phyloP scores from a whole-genome alignment of 257 asterid species.

The Forsythia viridissima region DNA sequence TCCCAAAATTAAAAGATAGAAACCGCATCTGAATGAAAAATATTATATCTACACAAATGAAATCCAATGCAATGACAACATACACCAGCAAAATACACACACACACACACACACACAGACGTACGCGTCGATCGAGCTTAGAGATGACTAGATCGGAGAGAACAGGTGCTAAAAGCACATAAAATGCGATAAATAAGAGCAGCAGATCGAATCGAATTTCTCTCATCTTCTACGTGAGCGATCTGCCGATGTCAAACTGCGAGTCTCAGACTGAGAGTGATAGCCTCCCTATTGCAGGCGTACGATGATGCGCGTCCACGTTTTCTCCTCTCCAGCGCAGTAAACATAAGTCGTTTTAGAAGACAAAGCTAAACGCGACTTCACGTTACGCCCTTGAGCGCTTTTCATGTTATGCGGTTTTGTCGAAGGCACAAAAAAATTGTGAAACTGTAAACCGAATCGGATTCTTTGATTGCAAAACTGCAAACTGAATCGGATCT shows the following conservation, averaged over 20 bases:
- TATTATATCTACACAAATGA: background rate
- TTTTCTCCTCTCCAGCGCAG: background rate
- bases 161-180: constrained; percentile 39
- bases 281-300: background rate
- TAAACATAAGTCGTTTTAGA: background rate
- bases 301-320: background rate
- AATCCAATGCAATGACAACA: background rate
- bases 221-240: constrained; percentile 27
- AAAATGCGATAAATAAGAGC: constrained; percentile 26
- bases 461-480: no score
- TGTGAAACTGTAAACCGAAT: no score
- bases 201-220: constrained; percentile 37
- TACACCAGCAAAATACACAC: background rate
- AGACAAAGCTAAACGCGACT: background rate
- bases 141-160: constrained; percentile 76
- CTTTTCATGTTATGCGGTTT: background rate
- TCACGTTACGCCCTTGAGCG: background rate
- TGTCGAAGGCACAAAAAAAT: background rate
- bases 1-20: background rate
- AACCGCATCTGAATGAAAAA: no score
- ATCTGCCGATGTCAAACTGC: background rate
- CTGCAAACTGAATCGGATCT: no score
- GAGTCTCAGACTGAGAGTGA: background rate
- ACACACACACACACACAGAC: background rate
- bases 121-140: constrained; percentile 86